Base-by-base conservation (phyloP, 257 asterid species). In the Nicotiana otophora region DNA sequence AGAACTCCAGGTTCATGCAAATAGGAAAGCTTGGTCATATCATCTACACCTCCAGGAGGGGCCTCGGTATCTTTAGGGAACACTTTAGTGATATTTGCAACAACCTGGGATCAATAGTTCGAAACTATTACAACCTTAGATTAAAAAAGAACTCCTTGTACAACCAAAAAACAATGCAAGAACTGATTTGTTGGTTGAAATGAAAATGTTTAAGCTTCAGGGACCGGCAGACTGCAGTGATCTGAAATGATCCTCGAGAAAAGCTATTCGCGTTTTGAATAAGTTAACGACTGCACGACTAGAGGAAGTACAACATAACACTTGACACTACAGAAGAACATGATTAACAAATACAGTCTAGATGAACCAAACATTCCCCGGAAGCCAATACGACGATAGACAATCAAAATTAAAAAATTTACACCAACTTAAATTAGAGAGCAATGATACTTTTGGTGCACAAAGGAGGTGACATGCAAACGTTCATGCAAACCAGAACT, bases 1-100 rank as follows among this genome's bases (percentile, higher is more conserved):
- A 96, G 90, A 87, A 96, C 99, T 70, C 98, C 99, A 72, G 99
- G 99, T 86, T 96, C 99, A 82, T 96, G 99, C 89, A 96, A 89
- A 90, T 96, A 96, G 81, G 99, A 94, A 85, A 96, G 99, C 89
- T 92, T 96, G 87, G 99, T 96, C 99, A 96, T 94, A 88, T 96
- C 99, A 90, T 96, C 99, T 64, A 92, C 98, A 86, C 99, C 99
- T 81, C 98, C 99, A 68, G 99, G 97, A 77, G 98, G 89, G 34
- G 99, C 97, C 84, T 96, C 99, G 57, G 94, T 91, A 86, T 96
- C 99, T 89, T 94, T 91, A 11, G 98, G 99, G 62, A 89, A 94
- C 77, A 93, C 97, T 88, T 94, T 92, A 26, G 97, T 87, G 85
- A 94, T 95, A 83, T 92, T 90, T 55, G 93, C 81, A 54, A 91